These are phyloP conservation scores for Sordaria brevicollis DNA, from an alignment of 495 filamentous ascomycete genomes.

Conservation along the genomic window DNA sequence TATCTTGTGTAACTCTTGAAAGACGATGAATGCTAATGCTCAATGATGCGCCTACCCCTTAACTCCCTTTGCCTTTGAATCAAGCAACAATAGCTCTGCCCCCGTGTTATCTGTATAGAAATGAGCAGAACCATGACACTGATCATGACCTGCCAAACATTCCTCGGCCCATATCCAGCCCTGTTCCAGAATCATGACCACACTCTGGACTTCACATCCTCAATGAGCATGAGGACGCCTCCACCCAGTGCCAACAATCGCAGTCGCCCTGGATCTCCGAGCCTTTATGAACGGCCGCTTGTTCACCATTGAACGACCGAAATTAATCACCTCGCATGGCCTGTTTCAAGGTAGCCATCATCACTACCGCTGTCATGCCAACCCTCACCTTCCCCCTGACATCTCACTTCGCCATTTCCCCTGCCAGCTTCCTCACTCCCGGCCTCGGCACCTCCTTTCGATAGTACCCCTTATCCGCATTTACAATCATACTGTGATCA, in stretches of 20 bases:
- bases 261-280: neutral
- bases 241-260: too few species aligned
- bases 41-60: neutral
- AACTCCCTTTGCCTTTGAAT: neutral
- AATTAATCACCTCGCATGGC: neutral
- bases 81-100: neutral
- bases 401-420: slow-evolving; percentile 4
- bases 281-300: neutral
- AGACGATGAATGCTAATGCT: neutral
- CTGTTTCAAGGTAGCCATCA: neutral
- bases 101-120: neutral
- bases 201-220: neutral
- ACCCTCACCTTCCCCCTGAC: neutral
- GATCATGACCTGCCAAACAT: too few species aligned
- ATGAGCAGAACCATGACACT: neutral
- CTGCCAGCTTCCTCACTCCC: slow-evolving; percentile 9
- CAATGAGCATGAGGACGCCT: neutral
- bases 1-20: neutral
- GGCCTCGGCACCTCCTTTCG: slow-evolving; percentile 25
- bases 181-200: too few species aligned
- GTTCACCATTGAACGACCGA: neutral
- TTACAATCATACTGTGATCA: slow-evolving; percentile 39
- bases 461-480: slow-evolving; percentile 24
- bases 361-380: neutral
- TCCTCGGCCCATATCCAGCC: too few species aligned